Evolutionary conservation across 305 asterid genomes (phyloP).

Genomic region (Solanum hybrid): DNA sequence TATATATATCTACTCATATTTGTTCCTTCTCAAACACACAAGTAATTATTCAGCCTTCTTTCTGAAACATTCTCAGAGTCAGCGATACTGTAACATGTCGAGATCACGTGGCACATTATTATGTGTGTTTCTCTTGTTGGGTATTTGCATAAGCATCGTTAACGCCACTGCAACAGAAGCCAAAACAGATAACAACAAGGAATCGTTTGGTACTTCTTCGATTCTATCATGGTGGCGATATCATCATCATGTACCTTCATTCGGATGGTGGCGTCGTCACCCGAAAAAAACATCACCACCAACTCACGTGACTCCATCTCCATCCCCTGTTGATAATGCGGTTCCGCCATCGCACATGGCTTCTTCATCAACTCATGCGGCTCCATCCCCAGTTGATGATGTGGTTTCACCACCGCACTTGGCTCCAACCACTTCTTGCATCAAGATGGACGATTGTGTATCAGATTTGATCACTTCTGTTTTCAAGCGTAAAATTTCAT

Average conservation of each 20-base stretch:
- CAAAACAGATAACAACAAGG: too few relatives aligned
- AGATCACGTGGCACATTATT: neutral
- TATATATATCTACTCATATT: neutral
- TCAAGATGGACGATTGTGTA: constrained; percentile 15
- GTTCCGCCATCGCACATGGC: neutral
- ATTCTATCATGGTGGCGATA: neutral
- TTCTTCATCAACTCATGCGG: neutral
- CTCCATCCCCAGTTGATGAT: neutral
- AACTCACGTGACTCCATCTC: neutral
- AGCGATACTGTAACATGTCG: neutral
- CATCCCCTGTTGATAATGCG: neutral
- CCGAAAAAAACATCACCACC: neutral
- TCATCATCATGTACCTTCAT: neutral
- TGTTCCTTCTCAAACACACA: neutral
- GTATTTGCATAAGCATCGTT: neutral
- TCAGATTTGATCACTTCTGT: constrained; percentile 12
- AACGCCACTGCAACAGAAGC: neutral
- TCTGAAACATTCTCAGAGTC: neutral
- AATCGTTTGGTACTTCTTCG: neutral
- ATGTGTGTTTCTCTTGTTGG: neutral
- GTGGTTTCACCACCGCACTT: neutral
- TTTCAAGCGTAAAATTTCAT: neutral
- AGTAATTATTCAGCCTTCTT: neutral
- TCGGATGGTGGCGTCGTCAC: neutral
- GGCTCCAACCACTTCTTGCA: neutral